Base-by-base conservation (phyloP, 768 basidiomycete genomes). In the Panaeolus papilionaceus region DNA sequence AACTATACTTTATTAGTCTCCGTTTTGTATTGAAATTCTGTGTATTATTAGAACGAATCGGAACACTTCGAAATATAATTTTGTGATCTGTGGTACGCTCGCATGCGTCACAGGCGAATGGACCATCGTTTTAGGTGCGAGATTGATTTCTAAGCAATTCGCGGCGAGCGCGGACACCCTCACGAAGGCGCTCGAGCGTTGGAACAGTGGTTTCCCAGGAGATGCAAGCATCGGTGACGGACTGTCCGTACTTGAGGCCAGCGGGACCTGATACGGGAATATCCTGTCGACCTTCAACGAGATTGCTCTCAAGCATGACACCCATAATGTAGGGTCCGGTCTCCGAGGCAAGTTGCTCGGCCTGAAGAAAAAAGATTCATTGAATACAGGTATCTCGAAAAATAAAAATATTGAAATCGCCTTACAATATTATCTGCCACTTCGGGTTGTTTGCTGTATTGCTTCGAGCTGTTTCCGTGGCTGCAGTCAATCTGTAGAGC, bases 241-340 rank as follows among this genome's bases (percentile, higher is more conserved):
- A 92, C 75, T 92, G 89, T 33, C 95, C 95, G 73, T 94, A 95
- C 73, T 85, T 90, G 58, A 97, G 80, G 11, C 87, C 90, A 7
- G 85, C 79, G 0, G 90, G 89, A 3, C 95, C 95, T 11, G 85
- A 83, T 0, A 85, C 74, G 3, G 94, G 90, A 67, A 96, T 91
- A 72, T 94, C 89, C 78, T 96, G 94, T 63, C 94, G 88, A 33
- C 95, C 94, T 76, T 93, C 94, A 8, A 89, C 84, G 62, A 98
- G 84, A 76, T 97, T 96, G 51, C 92, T 94, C 79, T 98, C 97
- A 66, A 99, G 84, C 96, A 98, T 99, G 65, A 96, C 93, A 58
- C 95, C 95, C 87, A 94, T 91, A 72, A 97, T 95, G 68, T 85
- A 81, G 5, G 81, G 73, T 0, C 89, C 85, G 0, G 93, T 96